Conservation (phyloP, 2,329 filamentous ascomycete species). For the Diaporthe aspalathi region DNA sequence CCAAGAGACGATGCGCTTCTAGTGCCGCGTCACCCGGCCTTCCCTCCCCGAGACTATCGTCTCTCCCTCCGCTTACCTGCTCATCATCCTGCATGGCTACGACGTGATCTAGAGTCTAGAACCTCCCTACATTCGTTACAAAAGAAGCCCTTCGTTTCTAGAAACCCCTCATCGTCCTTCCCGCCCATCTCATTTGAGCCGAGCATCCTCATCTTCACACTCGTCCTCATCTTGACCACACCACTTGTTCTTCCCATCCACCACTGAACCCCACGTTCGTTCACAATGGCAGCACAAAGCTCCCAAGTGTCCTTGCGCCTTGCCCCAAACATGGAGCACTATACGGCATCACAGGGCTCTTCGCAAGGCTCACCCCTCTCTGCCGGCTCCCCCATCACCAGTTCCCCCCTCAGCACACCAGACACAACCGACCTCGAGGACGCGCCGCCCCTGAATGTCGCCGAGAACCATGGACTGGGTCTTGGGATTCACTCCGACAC, state of each 20-base stretch:
- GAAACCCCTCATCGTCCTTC: neutral
- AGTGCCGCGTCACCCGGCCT: slow-evolving; percentile 33
- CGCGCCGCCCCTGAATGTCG: slow-evolving; percentile 35
- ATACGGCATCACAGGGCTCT: slow-evolving; percentile 34
- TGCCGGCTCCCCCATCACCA: slow-evolving; percentile 40
- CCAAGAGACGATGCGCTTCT: slow-evolving; percentile 34
- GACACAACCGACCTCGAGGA: slow-evolving; percentile 39
- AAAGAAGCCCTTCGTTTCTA: slow-evolving; percentile 34
- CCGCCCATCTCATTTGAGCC: slow-evolving; percentile 2
- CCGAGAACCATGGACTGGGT: slow-evolving; percentile 29
- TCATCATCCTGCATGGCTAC: slow-evolving; percentile 10
- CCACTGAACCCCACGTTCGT: neutral
- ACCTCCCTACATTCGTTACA: slow-evolving; percentile 33
- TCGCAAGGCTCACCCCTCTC: slow-evolving; percentile 36
- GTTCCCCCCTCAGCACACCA: slow-evolving; percentile 38
- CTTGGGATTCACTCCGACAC: slow-evolving; percentile 36
- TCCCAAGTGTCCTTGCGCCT: neutral
- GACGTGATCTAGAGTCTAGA: slow-evolving; percentile 30
- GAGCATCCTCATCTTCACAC: neutral
- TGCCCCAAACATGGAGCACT: slow-evolving; percentile 37
- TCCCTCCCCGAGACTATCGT: slow-evolving; percentile 36
- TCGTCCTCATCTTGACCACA: neutral
- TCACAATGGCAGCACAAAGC: slow-evolving; percentile 9
- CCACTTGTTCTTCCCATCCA: slow-evolving; percentile 9
- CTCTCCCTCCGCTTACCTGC: slow-evolving; percentile 29